Evolutionary conservation across 208 protist genomes (phyloP).

Genomic region (Herpetomonas samuelpessoai): DNA sequence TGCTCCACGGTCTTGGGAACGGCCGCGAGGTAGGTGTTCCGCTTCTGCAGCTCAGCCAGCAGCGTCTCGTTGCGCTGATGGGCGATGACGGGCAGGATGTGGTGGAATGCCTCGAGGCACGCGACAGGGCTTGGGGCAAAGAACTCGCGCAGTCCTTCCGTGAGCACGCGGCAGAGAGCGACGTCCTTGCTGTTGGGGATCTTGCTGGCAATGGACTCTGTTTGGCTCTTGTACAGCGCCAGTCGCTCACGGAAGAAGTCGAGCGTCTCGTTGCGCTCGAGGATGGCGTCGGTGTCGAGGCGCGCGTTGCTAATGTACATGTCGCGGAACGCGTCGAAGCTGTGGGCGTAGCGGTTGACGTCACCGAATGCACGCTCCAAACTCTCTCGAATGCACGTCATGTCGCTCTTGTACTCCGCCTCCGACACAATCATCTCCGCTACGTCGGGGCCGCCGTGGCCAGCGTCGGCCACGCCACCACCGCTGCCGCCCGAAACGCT

Average conservation of each 20-base stretch:
- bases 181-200: constrained; percentile 86
- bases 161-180: constrained; percentile 87
- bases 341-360: constrained; percentile 77
- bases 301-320: constrained; percentile 87
- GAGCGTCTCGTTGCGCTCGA: constrained; percentile 50
- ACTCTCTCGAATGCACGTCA: constrained; percentile 64
- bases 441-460: constrained; percentile 77
- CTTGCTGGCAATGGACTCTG: constrained; percentile 78
- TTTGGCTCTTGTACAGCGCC: constrained; percentile 82
- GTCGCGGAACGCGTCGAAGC: constrained; percentile 82
- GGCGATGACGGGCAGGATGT: constrained; percentile 91
- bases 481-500: constrained; percentile 10
- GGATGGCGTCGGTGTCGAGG: constrained; percentile 63
- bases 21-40: constrained; percentile 75
- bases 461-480: constrained; percentile 45
- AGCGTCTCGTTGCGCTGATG: constrained; percentile 85
- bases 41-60: constrained; percentile 81
- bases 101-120: constrained; percentile 87
- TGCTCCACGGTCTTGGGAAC: constrained; percentile 90
- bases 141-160: constrained; percentile 80
- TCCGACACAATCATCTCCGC: constrained; percentile 89
- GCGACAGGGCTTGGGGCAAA: constrained; percentile 88
- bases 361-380: constrained; percentile 67
- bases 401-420: constrained; percentile 80
- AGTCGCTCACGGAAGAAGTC: constrained; percentile 91